Evolutionary conservation across 768 basidiomycete genomes (phyloP).

Genomic region (Russula ochroleuca): DNA sequence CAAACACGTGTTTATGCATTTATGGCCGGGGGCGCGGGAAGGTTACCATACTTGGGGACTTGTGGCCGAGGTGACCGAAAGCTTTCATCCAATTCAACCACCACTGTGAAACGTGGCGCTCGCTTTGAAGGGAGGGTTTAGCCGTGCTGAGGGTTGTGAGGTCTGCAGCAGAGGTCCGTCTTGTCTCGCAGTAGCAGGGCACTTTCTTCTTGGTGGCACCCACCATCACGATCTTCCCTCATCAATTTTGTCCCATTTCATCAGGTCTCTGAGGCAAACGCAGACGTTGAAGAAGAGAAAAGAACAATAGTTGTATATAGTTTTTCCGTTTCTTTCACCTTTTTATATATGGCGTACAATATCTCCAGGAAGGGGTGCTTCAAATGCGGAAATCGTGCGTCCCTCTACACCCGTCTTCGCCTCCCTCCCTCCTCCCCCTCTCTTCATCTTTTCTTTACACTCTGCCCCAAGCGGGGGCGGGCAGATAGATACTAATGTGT

Average conservation of each 20-base stretch:
- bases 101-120: conserved; percentile 24
- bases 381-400: conserved; percentile 90
- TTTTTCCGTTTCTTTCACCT: background rate
- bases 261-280: background rate
- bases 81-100: conserved; percentile 17
- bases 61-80: background rate
- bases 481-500: conserved; percentile 20
- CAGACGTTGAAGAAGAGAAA: conserved; percentile 8
- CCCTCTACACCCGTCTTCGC: background rate
- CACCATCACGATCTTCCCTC: conserved; percentile 1
- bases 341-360: conserved; percentile 67
- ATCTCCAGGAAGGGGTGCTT: conserved; percentile 86
- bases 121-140: conserved; percentile 27
- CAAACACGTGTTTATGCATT: background rate
- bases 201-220: background rate
- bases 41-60: conserved; percentile 13
- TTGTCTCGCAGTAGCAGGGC: too few relatives aligned
- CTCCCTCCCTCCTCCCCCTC: background rate
- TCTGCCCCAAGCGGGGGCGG: too few relatives aligned
- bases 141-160: conserved; percentile 25
- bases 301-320: conserved; percentile 24
- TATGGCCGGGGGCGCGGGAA: conserved; percentile 8
- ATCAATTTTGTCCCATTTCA: background rate
- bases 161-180: conserved; percentile 21
- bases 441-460: background rate